Evolutionary conservation across 371 early-diverging fungal genomes (phyloP), one percentile per base, ranked within the genome.

Genomic region (Lichtheimia ornata): DNA sequence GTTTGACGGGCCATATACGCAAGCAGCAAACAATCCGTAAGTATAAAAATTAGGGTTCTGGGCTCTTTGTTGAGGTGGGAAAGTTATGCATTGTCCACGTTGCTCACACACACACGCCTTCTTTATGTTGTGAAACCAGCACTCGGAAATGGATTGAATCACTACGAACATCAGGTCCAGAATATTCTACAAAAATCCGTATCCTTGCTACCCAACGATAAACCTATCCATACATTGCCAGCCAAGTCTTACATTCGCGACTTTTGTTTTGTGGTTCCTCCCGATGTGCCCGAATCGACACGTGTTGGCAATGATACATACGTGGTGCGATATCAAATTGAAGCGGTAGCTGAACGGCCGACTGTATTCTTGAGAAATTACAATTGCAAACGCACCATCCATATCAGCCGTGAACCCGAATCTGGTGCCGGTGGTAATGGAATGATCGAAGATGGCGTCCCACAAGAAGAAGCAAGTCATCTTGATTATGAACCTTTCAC

Each of bases 261-360:
- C 17, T 79, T 79, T 59, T 76, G 76, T 25, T 50, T 79, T 22
- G 53, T 67, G 11, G 35, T 79, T 20, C 67, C 76, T 13, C 72
- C 74, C 17, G 28, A 67, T 27, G 25, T 79, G 24, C 80, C 76
- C 0, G 80, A 79, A 66, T 72, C 76, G 4, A 61, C 67, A 3
- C 62, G 70, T 28, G 64, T 77, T 24, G 68, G 59, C 22, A 67
- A 71, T 5, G 35, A 35, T 35, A 58, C 69, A 20, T 76, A 76
- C 50, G 53, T 52, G 22, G 73, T 76, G 2, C 65, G 70, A 27
- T 76, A 79, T 55, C 65, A 64, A n/a, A 50, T 79, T 7, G 76
- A 68, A 28, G 79, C 74, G 1, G 49, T 62, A 15, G 62, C 69
- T 22, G 76, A 76, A 53, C 54, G 76, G 25, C 69, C 76, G 4